Percentiles rank a stretch among this genome's conserved stretches.
These are phyloP conservation scores for Poteriospumella lacustris DNA, from an alignment of 108 stramenopile genomes.

Conservation along the genomic window DNA sequence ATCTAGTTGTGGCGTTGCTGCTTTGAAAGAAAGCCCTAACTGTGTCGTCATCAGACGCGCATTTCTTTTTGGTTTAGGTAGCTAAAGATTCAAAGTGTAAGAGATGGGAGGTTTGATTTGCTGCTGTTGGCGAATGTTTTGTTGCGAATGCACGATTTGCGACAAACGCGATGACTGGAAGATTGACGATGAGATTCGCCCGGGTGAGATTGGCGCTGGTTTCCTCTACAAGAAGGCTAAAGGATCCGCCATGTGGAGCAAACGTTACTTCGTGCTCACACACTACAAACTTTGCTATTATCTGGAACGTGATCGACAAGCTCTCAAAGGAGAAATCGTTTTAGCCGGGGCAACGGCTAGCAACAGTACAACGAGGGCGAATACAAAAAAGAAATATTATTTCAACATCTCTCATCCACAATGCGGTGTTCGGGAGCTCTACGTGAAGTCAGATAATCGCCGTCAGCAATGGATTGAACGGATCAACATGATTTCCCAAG, in stretches of 20 bases:
- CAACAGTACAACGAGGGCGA: neutral
- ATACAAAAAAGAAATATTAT: slow-evolving; percentile 22
- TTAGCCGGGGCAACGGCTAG: neutral
- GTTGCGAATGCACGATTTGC: slow-evolving; percentile 4
- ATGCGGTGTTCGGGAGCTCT: slow-evolving; percentile 17
- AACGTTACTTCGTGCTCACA: slow-evolving; percentile 25
- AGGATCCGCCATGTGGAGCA: slow-evolving; percentile 14
- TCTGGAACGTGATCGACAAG: neutral
- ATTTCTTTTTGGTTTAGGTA: no score
- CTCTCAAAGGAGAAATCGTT: slow-evolving; percentile 23
- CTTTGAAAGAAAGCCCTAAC: no score
- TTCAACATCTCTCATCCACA: slow-evolving; percentile 22
- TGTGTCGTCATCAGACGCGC: no score
- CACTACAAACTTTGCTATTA: slow-evolving; percentile 1
- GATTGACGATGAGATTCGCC: neutral
- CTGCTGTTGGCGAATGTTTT: neutral
- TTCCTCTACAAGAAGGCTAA: slow-evolving; percentile 15
- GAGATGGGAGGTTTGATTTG: slow-evolving; percentile 19
- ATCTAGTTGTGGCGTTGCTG: no score
- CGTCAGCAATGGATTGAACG: slow-evolving; percentile 22
- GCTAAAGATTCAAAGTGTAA: no score
- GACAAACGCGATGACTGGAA: neutral
- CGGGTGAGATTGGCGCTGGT: slow-evolving; percentile 20
- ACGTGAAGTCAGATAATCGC: slow-evolving; percentile 5
- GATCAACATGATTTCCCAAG: neutral